Conservation (phyloP, 2,329 filamentous ascomycete species). For the Fusarium algeriense region DNA sequence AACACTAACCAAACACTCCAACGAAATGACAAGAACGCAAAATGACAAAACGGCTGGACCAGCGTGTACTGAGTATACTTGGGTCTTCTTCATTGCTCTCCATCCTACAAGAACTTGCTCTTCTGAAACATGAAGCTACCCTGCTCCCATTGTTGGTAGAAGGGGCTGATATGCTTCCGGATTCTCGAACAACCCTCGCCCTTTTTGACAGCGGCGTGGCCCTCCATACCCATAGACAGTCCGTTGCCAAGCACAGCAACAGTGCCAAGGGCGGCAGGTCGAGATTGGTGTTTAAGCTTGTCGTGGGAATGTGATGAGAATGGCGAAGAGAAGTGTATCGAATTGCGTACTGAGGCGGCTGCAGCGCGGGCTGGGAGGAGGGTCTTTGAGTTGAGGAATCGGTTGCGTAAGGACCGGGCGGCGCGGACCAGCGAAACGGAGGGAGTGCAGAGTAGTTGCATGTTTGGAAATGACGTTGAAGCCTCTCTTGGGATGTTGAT, state of each 20-base stretch:
- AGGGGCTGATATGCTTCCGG: conserved; percentile 41
- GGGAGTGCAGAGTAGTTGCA: conserved; percentile 44
- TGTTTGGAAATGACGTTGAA: conserved; percentile 14
- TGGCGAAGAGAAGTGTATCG: conserved; percentile 38
- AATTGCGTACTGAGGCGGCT: conserved; percentile 43
- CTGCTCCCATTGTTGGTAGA: conserved; percentile 43
- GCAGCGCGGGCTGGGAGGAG: conserved; percentile 37
- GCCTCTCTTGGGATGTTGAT: background rate
- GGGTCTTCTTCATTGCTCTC: background rate
- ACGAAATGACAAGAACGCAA: conserved; percentile 8
- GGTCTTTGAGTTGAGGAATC: conserved; percentile 38
- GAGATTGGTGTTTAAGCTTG: conserved; percentile 39
- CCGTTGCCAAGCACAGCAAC: conserved; percentile 41
- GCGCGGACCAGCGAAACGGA: conserved; percentile 34
- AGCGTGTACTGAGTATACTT: background rate
- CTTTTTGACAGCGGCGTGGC: conserved; percentile 30
- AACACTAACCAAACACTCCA: conserved; percentile 1
- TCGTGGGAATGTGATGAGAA: conserved; percentile 33
- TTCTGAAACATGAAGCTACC: conserved; percentile 32
- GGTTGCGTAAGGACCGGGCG: conserved; percentile 40
- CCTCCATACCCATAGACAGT: conserved; percentile 14
- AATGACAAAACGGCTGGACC: conserved; percentile 12
- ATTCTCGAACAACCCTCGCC: conserved; percentile 32
- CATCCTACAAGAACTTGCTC: conserved; percentile 20
- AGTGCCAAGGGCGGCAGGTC: conserved; percentile 44